These are phyloP conservation scores for Hirsutella minnesotensis DNA, from an alignment of 2,329 filamentous ascomycete genomes.

Conservation along the genomic window DNA sequence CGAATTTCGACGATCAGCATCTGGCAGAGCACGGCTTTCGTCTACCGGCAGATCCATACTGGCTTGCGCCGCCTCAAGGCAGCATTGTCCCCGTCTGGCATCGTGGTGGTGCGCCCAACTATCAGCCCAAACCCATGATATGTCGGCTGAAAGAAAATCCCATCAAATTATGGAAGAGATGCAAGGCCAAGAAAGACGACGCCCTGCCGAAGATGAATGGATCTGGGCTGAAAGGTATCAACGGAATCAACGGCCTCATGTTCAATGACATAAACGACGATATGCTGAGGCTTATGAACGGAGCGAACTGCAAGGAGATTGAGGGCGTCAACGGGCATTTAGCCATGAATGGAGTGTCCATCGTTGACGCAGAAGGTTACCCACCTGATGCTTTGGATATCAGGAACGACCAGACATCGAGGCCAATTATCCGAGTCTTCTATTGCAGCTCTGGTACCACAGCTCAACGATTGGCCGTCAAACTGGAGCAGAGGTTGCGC, in stretches of 20 bases:
- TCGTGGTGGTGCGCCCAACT: slow-evolving; percentile 1
- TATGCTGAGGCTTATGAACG: no score
- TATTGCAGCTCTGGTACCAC: slow-evolving; percentile 3
- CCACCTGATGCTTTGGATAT: not conserved
- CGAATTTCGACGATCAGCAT: slow-evolving; percentile 4
- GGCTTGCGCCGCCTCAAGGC: slow-evolving; percentile 2
- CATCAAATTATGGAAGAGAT: slow-evolving; percentile 1
- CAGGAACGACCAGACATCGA: not conserved
- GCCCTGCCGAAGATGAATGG: not conserved
- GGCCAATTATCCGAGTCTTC: not conserved
- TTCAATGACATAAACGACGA: no score
- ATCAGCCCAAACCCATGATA: slow-evolving; percentile 4
- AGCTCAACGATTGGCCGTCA: slow-evolving; percentile 1
- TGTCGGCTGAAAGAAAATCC: slow-evolving; percentile 1
- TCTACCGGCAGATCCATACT: slow-evolving; percentile 3
- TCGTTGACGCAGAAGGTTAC: not conserved
- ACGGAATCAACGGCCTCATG: not conserved
- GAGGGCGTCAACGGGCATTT: not conserved
- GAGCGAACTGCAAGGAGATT: no score
- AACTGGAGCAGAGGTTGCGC: slow-evolving; percentile 1
- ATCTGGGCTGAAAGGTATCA: not conserved
- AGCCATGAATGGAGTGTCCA: not conserved
- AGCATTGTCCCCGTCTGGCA: slow-evolving; percentile 2
- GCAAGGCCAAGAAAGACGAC: not conserved
- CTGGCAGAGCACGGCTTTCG: slow-evolving; percentile 3